Evolutionary conservation across 345 rosid genomes (phyloP).

Genomic region (Lenwebbia sp.): DNA sequence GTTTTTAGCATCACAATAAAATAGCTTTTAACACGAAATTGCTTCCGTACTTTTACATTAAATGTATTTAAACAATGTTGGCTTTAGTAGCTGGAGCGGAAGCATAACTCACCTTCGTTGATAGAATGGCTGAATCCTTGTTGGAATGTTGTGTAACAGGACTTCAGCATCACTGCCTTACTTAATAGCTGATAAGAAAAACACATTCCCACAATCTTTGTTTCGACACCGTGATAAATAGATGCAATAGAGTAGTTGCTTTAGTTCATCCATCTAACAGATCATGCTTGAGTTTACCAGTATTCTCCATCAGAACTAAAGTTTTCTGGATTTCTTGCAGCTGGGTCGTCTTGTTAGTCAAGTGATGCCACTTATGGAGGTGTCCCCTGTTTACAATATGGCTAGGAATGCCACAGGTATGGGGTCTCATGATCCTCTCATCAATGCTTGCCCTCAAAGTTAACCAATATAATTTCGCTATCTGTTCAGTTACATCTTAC

Average conservation of each 20-base stretch:
- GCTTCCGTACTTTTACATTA: neutral
- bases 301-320: neutral
- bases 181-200: neutral
- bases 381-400: conserved; percentile 69
- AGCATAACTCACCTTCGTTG: neutral
- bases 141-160: neutral
- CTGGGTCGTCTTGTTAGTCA: conserved; percentile 80
- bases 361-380: conserved; percentile 77
- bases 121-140: neutral
- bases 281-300: neutral
- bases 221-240: neutral
- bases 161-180: neutral
- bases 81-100: neutral
- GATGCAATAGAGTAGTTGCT: neutral
- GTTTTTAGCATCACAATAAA: neutral
- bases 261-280: neutral
- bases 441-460: neutral
- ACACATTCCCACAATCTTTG: neutral
- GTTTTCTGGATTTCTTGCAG: conserved; percentile 23
- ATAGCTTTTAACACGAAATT: neutral
- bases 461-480: neutral
- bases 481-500: neutral
- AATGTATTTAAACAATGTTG: neutral
- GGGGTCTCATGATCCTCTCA: neutral
- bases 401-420: conserved; percentile 83